Evolutionary conservation across 2,329 filamentous ascomycete genomes (phyloP), one percentile per base, ranked within the genome.

Genomic region (Talaromyces sp.): DNA sequence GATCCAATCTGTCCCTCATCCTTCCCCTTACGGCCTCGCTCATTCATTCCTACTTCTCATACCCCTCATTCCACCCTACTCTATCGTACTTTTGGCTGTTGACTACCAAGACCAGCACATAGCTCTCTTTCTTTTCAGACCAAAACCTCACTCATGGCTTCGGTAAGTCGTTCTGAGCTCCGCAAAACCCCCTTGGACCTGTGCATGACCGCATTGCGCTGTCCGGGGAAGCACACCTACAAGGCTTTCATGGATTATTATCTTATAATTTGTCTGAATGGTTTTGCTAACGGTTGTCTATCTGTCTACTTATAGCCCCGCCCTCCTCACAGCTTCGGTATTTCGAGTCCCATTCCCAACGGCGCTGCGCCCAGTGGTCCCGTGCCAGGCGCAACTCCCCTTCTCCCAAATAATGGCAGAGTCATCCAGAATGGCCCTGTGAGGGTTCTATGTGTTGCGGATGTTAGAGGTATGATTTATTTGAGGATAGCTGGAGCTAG

Each of bases 381-480:
- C 65, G 77, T 79, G 35, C 80, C 80, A 66, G 80, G 80, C 68
- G 80, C 80, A 67, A 77, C 80, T 65, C 79, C 80, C 70, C 78
- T 82, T 66, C 78, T 83, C 50, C 81, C 81, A 35, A 83, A 83
- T 73, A 82, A 82, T 72, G 81, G 81, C 68, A 77, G 80, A 69
- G 70, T 83, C 60, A 80, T 83, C 67, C 81, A 83, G 70, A 80
- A 76, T 58, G 81, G 81, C 39, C 76, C 78, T 19, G 77, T 77
- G 67, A 77, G 81, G 68, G 77, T 83, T 57, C 70, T 83, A 61
- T 83, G 81, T 68, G 81, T 83, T 71, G 81, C 81, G 39, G 81
- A 83, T 73, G 81, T 83, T 63, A 77, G 81, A 80, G 81, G 81
- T 83, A 78, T 54, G 47, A 17, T 22, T 27, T 10, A 47, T 33